These are phyloP conservation scores for Fusarium pininemorale DNA, from an alignment of 2,329 filamentous ascomycete species.

Conservation along the genomic window DNA sequence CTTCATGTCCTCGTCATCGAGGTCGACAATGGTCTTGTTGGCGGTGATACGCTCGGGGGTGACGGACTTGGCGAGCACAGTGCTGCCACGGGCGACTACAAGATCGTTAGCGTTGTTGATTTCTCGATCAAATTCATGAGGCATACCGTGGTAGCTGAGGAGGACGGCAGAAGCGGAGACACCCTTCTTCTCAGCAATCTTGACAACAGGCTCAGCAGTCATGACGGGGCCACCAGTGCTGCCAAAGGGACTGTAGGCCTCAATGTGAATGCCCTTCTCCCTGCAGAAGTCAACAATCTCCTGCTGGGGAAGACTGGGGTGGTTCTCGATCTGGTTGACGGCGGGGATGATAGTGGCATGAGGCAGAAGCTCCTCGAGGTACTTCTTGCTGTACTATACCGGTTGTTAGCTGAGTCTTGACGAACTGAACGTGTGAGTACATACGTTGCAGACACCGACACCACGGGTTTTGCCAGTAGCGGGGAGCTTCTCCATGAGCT, in stretches of 20 bases:
- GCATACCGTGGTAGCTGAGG: conserved; percentile 76
- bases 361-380: conserved; percentile 64
- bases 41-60: conserved; percentile 73
- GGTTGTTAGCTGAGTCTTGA: not conserved
- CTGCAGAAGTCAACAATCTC: conserved; percentile 76
- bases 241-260: conserved; percentile 76
- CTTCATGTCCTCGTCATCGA: conserved; percentile 70
- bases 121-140: not conserved
- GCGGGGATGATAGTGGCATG: conserved; percentile 66
- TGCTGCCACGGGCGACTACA: conserved; percentile 72
- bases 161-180: conserved; percentile 70
- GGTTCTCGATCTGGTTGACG: conserved; percentile 79
- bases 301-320: conserved; percentile 75
- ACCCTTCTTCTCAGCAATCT: conserved; percentile 71
- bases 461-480: conserved; percentile 64
- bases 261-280: conserved; percentile 74
- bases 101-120: conserved; percentile 10
- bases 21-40: conserved; percentile 72
- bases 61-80: conserved; percentile 78
- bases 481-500: conserved; percentile 75
- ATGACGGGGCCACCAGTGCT: conserved; percentile 72
- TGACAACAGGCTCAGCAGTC: conserved; percentile 68
- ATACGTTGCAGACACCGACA: conserved; percentile 65
- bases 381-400: conserved; percentile 62
- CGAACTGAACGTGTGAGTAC: not conserved